phyloP scores from a whole-genome alignment of 495 filamentous ascomycete species.

The Penicillium parvum region DNA sequence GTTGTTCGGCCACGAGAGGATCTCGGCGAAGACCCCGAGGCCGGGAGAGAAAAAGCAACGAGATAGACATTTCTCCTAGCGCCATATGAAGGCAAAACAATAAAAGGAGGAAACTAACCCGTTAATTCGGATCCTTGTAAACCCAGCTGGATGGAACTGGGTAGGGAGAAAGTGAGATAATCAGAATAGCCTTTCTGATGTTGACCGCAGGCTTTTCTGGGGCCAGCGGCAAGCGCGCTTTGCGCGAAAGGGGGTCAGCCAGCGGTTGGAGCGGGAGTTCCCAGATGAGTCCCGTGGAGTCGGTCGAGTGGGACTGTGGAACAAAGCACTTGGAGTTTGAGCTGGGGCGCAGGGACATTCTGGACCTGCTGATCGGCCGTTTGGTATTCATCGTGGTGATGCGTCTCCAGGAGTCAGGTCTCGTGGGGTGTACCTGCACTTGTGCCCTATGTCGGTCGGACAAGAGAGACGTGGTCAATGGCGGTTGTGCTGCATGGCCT shows the following conservation, averaged over 20 bases:
- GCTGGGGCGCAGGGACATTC: neutral
- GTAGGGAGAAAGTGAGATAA: too few species aligned
- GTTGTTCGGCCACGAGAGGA: too few species aligned
- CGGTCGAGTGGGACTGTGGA: constrained; percentile 21
- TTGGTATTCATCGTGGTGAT: too few species aligned
- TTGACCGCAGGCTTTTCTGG: neutral
- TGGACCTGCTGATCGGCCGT: constrained; percentile 15
- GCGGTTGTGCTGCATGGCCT: neutral
- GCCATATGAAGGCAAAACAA: too few species aligned
- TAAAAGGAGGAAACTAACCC: too few species aligned
- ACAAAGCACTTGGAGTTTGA: constrained; percentile 8
- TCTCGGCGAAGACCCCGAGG: too few species aligned
- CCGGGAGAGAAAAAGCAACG: too few species aligned
- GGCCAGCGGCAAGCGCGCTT: constrained; percentile 43
- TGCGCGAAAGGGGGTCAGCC: constrained; percentile 26
- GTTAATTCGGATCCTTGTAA: too few species aligned
- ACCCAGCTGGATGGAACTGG: too few species aligned
- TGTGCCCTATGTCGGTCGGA: constrained; percentile 7
- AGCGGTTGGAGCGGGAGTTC: constrained; percentile 41
- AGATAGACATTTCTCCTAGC: too few species aligned
- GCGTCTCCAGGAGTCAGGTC: neutral
- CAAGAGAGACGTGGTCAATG: neutral
- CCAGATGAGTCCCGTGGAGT: constrained; percentile 19
- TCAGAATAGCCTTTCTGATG: too few species aligned
- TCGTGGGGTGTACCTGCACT: constrained; percentile 10